A percentile compares a stretch with the other conserved stretches of the same genome.
These are phyloP conservation scores for Phyllachora maydis DNA, from an alignment of 2,329 filamentous ascomycete genomes.

Conservation along the genomic window DNA sequence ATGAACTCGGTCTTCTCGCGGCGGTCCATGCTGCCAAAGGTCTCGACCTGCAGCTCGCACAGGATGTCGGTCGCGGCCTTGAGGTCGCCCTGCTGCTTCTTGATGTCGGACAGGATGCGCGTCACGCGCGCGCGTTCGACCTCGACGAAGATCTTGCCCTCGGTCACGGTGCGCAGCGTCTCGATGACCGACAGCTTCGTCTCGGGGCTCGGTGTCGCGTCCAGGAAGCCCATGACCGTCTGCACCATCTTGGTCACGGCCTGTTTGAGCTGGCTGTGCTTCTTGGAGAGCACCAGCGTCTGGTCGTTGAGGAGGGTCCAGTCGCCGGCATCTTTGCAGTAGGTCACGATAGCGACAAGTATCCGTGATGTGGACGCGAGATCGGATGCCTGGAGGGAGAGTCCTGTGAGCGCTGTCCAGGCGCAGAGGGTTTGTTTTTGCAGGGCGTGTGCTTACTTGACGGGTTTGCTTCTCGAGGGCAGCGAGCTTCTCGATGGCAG, in stretches of 20 bases:
- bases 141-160: slow-evolving; percentile 99
- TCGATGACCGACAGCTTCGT: slow-evolving; percentile 89
- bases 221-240: slow-evolving; percentile 79
- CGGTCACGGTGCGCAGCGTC: slow-evolving; percentile 84
- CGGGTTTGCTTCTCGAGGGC: slow-evolving; percentile 89
- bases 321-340: slow-evolving; percentile 83
- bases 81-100: slow-evolving; percentile 85
- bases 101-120: slow-evolving; percentile 89
- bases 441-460: slow-evolving; percentile 39
- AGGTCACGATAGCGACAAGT: slow-evolving; percentile 71
- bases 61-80: slow-evolving; percentile 80
- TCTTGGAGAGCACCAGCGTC: slow-evolving; percentile 89
- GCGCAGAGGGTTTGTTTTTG: slow-evolving; percentile 4
- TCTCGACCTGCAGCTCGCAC: slow-evolving; percentile 96
- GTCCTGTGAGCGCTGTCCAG: slow-evolving; percentile 1
- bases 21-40: slow-evolving; percentile 92
- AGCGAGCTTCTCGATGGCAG: slow-evolving; percentile 83
- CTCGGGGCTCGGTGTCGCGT: slow-evolving; percentile 65
- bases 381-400: slow-evolving; percentile 57
- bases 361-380: slow-evolving; percentile 84
- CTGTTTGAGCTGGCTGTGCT: slow-evolving; percentile 98
- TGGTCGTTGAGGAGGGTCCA: slow-evolving; percentile 96
- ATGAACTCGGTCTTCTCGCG: slow-evolving; percentile 99
- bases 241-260: slow-evolving; percentile 99
- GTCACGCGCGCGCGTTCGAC: slow-evolving; percentile 93